Base-by-base conservation (phyloP, 768 basidiomycete genomes). In the Boletus speciosus region DNA sequence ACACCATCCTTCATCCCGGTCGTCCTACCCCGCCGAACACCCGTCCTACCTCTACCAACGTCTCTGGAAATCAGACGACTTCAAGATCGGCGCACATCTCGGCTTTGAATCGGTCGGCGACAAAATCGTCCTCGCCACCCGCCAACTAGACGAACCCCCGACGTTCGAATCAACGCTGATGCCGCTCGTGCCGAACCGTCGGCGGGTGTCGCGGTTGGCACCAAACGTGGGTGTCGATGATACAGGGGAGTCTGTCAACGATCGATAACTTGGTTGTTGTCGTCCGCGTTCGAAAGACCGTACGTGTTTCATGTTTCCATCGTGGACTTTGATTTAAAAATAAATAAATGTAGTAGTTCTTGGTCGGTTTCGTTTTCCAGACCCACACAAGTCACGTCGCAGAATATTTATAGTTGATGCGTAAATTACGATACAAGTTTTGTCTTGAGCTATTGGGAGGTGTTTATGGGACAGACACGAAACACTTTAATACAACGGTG, bases 21-120 rank as follows among this genome's bases (percentile, higher is more conserved):
- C 46, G 10, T 7, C 34, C 16, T 7, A 36, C 61, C 67, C 19
- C 19, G 19, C 19, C 19, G 19, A 19, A 19, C 19, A 19, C 19
- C 19, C 46, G 10, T 7, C 34, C 16, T 7, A 36, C 61, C 67
- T 82, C 52, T 86, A 81, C 66, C 84, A 85, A 59, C 81, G 85
- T 19, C 72, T 88, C 63, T 86, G 81, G 79, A 84, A 84, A 67
- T 74, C 73, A 21, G 85, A 87, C 61, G 68, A 72, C 15, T 82
- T 87, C 66, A 85, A 83, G 62, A 61, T 88, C 15, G 85, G 85
- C 16, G 75, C 75, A 0, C 66, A 74, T 29, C 77, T 87, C 32
- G 75, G 81, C 55, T 87, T 86, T 54, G 75, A 76, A 8, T 66
- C 76, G 0, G 63, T 84, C 40, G 76, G 81, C 6, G 62, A 61